phyloP scores from a whole-genome alignment of 2,329 filamentous ascomycete genomes.

The Verticillium nonalfalfae region DNA sequence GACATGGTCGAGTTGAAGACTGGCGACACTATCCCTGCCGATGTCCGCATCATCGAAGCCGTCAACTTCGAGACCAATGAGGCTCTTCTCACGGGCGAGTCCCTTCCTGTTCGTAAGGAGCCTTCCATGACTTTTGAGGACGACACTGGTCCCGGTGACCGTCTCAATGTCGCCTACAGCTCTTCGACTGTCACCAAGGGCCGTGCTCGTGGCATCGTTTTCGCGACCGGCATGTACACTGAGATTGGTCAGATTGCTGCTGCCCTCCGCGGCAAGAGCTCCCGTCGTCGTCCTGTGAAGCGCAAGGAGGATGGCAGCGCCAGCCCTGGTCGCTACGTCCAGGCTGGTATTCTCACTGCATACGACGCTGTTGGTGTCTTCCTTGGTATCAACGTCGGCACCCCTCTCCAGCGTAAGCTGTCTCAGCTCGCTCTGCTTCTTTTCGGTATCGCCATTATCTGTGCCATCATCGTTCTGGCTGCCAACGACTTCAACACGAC shows the following conservation, averaged over 20 bases:
- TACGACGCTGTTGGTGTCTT: slow-evolving; percentile 32
- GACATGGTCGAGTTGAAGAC: slow-evolving; percentile 49
- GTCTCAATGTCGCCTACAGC: slow-evolving; percentile 57
- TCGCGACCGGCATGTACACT: slow-evolving; percentile 55
- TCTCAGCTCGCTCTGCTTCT: slow-evolving; percentile 64
- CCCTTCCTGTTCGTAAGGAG: slow-evolving; percentile 52
- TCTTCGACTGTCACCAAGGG: slow-evolving; percentile 58
- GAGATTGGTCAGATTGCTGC: slow-evolving; percentile 57
- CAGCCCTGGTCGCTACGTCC: slow-evolving; percentile 20
- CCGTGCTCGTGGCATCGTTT: slow-evolving; percentile 52
- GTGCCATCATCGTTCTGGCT: slow-evolving; percentile 37
- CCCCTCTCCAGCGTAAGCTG: slow-evolving; percentile 62
- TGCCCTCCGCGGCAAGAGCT: slow-evolving; percentile 30
- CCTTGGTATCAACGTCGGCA: slow-evolving; percentile 49
- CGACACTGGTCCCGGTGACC: slow-evolving; percentile 45
- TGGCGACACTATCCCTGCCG: slow-evolving; percentile 56
- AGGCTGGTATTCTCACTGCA: slow-evolving; percentile 29
- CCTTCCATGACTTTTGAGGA: slow-evolving; percentile 31
- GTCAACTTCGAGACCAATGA: slow-evolving; percentile 66
- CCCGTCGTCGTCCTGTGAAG: slow-evolving; percentile 28
- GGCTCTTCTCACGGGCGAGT: slow-evolving; percentile 58
- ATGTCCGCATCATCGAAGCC: slow-evolving; percentile 48
- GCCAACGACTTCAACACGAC: slow-evolving; percentile 31
- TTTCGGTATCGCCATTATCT: slow-evolving; percentile 50
- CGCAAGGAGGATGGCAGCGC: slow-evolving; percentile 34